Conservation (phyloP, 148 eudicot genomes). For the Rhododendron molle region DNA sequence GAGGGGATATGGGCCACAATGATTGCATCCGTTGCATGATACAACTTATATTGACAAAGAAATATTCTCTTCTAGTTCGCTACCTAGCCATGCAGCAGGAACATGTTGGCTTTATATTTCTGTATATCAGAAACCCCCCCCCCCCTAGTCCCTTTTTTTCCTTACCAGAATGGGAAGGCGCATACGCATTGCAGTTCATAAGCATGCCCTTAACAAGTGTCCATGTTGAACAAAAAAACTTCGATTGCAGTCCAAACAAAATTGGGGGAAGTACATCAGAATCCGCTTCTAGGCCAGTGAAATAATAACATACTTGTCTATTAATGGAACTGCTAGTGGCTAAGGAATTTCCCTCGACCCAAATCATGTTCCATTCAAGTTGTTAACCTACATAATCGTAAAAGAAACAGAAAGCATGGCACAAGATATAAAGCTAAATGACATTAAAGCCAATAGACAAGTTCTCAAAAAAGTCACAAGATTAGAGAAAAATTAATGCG, state of each 20-base stretch:
- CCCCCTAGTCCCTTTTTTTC: no score
- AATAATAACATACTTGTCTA: not conserved
- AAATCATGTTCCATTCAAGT: not conserved
- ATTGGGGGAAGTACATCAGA: not conserved
- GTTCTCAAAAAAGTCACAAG: not conserved
- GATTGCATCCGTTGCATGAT: not conserved
- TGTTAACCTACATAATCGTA: not conserved
- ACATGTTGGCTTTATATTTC: not conserved
- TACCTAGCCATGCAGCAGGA: not conserved
- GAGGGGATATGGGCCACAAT: not conserved
- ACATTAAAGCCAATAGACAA: constrained; percentile 1
- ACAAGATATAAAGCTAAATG: not conserved
- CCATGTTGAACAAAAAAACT: not conserved
- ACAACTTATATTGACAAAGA: not conserved
- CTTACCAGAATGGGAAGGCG: no score
- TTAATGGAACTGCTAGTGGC: not conserved
- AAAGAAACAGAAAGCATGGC: not conserved
- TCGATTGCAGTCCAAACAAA: not conserved
- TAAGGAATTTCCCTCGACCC: not conserved
- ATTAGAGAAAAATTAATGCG: not conserved
- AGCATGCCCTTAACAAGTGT: not conserved
- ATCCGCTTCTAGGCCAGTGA: not conserved
- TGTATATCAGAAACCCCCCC: not conserved
- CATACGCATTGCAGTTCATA: not conserved
- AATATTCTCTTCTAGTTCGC: not conserved